Evolutionary conservation across 1,284 basidiomycete genomes (phyloP), one percentile per base, ranked within the genome.

Genomic region (Cerrena zonata): DNA sequence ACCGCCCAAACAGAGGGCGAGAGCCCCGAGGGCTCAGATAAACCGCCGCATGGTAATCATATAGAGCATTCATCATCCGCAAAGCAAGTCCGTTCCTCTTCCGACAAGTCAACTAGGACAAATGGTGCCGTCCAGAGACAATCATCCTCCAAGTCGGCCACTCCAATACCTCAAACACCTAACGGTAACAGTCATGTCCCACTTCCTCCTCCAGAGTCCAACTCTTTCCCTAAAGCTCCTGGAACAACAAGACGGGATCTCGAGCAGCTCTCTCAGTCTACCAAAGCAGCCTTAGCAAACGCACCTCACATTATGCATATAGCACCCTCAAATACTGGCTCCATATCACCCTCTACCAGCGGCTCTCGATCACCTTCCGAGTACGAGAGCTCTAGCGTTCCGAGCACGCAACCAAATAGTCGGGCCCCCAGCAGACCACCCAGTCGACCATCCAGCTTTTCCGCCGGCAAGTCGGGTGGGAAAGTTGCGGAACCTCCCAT

Each of bases 381-480:
- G 37, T 78, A 75, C 56, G 82, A 79, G 53, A 78, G 71, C 65
- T 79, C 74, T 64, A 84, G 82, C 55, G 71, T 75, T 15, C 80
- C 84, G 3, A 81, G 81, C 10, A 85, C 80, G 13, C 71, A 80
- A 48, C 76, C 81, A 1, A 76, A 79, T 37, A 73, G 69, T 52
- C 62, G 65, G 46, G 66, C 69, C 25, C 62, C 65, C 21, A 84
- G 79, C 52, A 73, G 74, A 57, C 73, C 79, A 2, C 70, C 76
- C 2, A 84, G 79, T 52, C 73, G 74, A 57, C 73, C 79, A 3
- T 70, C 76, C 2, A 58, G 56, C 44, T 58, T 75, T 2, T 73
- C 78, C 13, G 75, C 78, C 2, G 71, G 70, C 46, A 79, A 74
- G 58, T 61, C 68, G 15, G 58, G 57, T 41, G 58, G 58, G 34